Percentiles rank a stretch among this genome's conserved stretches.
Evolutionary conservation across 139 green algal species (phyloP).

Genomic region (Pleodorina starrii): DNA sequence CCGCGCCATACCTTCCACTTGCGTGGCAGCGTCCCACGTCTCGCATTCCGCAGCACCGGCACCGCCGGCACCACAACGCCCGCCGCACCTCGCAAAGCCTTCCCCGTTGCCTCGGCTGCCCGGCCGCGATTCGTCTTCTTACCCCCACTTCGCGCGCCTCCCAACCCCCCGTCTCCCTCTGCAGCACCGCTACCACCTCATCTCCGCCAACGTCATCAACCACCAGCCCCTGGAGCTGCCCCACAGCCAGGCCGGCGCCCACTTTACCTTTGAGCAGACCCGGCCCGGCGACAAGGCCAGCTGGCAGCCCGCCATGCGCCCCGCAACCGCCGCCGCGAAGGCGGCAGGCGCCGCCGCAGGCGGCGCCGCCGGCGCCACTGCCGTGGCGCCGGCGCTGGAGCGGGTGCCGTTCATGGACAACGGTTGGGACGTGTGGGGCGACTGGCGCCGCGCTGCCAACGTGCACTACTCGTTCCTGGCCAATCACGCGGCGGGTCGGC

Average conservation of each 20-base stretch:
- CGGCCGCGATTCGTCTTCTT: background rate
- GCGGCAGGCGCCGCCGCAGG: background rate
- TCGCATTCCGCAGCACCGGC: too few species aligned
- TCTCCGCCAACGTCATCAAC: conserved; percentile 47
- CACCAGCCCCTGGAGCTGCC: conserved; percentile 47
- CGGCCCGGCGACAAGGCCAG: conserved; percentile 24
- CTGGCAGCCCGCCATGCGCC: conserved; percentile 23
- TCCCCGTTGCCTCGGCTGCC: too few species aligned
- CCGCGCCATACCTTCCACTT: too few species aligned
- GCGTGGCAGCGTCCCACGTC: too few species aligned
- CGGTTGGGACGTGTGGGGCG: conserved; percentile 40
- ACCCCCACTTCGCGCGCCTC: background rate
- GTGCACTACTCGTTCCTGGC: conserved; percentile 53
- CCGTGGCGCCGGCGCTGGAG: background rate
- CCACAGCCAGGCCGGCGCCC: conserved; percentile 35
- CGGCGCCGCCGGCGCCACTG: background rate
- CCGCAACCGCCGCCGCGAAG: background rate
- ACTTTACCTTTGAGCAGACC: conserved; percentile 20
- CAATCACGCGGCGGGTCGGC: background rate
- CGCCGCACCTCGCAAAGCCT: too few species aligned
- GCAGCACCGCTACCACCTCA: conserved; percentile 46
- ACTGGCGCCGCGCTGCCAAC: conserved; percentile 29
- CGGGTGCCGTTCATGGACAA: conserved; percentile 36
- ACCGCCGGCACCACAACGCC: too few species aligned
- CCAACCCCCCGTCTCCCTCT: too few species aligned